phyloP scores from a whole-genome alignment of 2,329 filamentous ascomycete genomes.

The Fusarium torulosum region DNA sequence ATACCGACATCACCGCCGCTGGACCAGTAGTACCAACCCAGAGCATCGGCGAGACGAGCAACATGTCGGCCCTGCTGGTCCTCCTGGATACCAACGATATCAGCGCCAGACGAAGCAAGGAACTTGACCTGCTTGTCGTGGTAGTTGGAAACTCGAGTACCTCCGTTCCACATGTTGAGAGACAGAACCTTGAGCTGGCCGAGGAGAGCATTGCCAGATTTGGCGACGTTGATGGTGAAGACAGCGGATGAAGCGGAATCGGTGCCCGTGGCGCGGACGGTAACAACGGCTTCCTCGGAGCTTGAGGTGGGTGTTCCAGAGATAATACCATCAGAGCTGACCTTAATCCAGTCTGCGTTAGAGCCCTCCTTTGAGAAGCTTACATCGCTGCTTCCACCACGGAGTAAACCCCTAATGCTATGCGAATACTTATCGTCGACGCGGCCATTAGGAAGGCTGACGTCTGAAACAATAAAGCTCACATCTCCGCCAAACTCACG shows the following conservation, averaged over 20 bases:
- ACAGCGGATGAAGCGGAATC: conserved; percentile 46
- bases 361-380: conserved; percentile 47
- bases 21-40: conserved; percentile 57
- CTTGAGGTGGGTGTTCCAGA: conserved; percentile 52
- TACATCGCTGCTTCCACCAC: conserved; percentile 42
- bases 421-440: conserved; percentile 52
- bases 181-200: conserved; percentile 53
- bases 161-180: conserved; percentile 58
- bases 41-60: conserved; percentile 52
- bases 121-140: conserved; percentile 57
- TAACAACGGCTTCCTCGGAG: conserved; percentile 39
- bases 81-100: conserved; percentile 57
- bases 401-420: conserved; percentile 52
- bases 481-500: conserved; percentile 34
- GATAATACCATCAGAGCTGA: conserved; percentile 52
- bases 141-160: conserved; percentile 52
- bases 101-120: conserved; percentile 50
- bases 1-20: conserved; percentile 51
- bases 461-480: conserved; percentile 49
- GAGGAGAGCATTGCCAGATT: conserved; percentile 49
- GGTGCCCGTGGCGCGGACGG: conserved; percentile 48
- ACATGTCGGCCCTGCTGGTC: conserved; percentile 49
- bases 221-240: conserved; percentile 52
- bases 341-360: conserved; percentile 51
- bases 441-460: conserved; percentile 55